phyloP scores from a whole-genome alignment of 139 green algal species.

The Tetraselmis striata region DNA sequence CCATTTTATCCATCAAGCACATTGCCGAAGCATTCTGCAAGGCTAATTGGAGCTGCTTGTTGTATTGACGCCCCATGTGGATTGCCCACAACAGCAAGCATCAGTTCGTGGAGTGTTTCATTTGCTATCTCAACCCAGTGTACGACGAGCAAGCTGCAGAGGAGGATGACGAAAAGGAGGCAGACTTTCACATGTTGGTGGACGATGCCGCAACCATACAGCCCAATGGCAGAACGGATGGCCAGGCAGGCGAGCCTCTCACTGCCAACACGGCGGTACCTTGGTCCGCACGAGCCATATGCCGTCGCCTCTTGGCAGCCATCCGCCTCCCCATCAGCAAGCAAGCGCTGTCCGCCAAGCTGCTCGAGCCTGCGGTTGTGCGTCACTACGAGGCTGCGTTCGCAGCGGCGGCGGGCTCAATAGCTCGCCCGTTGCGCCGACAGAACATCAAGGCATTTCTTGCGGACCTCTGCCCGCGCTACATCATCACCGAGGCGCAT shows the following conservation, averaged over 20 bases:
- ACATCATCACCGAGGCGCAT: neutral
- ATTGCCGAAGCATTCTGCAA: no score
- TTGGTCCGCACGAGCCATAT: no score
- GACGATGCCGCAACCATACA: no score
- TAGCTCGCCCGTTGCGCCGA: neutral
- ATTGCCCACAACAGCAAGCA: neutral
- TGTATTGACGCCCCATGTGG: no score
- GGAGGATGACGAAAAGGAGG: neutral
- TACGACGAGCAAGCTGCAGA: neutral
- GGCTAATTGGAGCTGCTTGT: no score
- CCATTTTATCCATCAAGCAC: no score
- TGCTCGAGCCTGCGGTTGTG: neutral
- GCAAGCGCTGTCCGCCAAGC: neutral
- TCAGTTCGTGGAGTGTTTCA: neutral
- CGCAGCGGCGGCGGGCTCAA: neutral
- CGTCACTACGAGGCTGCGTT: neutral
- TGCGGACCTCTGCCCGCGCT: neutral
- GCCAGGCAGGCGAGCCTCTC: no score
- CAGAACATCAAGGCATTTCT: neutral
- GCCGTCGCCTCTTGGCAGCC: neutral
- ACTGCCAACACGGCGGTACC: no score
- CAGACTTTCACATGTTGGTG: no score
- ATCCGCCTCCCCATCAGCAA: neutral
- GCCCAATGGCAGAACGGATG: no score
- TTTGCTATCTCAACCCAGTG: neutral